A percentile compares a stretch with the other conserved stretches of the same genome.
Conservation (phyloP, 108 stramenopile genomes). For the Fragilariopsis cylindrus region DNA sequence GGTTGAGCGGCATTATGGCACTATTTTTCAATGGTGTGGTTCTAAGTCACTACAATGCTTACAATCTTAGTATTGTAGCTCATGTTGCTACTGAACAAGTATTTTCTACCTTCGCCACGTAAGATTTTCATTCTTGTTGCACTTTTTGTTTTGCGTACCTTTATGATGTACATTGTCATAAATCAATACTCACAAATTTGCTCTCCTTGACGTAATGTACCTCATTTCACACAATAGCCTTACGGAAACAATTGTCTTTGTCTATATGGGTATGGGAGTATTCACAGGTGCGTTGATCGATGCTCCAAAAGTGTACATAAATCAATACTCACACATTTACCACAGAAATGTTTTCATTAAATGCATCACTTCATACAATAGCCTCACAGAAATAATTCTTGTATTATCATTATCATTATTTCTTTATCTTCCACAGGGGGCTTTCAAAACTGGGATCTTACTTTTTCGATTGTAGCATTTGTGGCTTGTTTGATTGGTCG, state of each 20-base stretch:
- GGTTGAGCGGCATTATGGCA: constrained; percentile 94
- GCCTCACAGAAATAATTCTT: too few species aligned
- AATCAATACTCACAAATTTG: not conserved
- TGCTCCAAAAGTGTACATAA: too few species aligned
- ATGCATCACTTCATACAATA: too few species aligned
- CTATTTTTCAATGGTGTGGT: constrained; percentile 95
- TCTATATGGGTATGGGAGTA: constrained; percentile 97
- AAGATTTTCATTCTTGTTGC: not conserved
- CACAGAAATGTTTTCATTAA: too few species aligned
- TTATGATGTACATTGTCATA: not conserved
- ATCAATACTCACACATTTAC: too few species aligned
- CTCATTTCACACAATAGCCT: constrained; percentile 25
- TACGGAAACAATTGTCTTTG: constrained; percentile 93
- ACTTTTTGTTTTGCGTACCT: not conserved
- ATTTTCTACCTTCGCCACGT: constrained; percentile 88
- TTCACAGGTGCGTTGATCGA: constrained; percentile 56
- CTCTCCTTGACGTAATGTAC: not conserved
- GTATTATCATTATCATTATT: too few species aligned
- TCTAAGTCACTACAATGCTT: constrained; percentile 93
- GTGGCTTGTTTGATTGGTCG: constrained; percentile 86
- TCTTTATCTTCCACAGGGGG: constrained; percentile 29
- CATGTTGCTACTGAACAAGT: constrained; percentile 91
- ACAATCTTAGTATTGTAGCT: constrained; percentile 87
- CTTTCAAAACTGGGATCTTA: constrained; percentile 72
- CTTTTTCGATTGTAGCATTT: constrained; percentile 78